These are phyloP conservation scores for Pleurostoma richardsiae DNA, from an alignment of 2,329 filamentous ascomycete species.

Conservation along the genomic window DNA sequence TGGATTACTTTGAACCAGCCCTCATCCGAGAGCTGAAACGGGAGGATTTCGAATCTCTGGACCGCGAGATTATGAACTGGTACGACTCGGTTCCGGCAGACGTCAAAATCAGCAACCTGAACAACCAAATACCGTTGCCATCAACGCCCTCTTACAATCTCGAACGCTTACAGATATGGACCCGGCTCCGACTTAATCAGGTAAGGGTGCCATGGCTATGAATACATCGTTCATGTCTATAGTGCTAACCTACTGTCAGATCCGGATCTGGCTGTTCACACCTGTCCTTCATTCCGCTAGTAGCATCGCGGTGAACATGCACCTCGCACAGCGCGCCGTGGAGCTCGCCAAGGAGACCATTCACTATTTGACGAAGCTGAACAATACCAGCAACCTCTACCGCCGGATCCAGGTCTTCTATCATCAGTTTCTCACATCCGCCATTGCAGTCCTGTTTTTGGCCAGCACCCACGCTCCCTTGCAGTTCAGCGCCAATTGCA, in stretches of 20 bases:
- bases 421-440: slow-evolving; percentile 73
- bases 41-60: slow-evolving; percentile 74
- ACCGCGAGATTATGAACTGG: slow-evolving; percentile 83
- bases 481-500: slow-evolving; percentile 61
- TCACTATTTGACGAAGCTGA: slow-evolving; percentile 63
- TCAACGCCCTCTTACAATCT: slow-evolving; percentile 58
- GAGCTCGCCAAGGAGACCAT: slow-evolving; percentile 75
- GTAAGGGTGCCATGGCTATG: slow-evolving; percentile 19
- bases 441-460: slow-evolving; percentile 70
- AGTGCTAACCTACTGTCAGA: slow-evolving; percentile 25
- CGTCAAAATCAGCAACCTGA: slow-evolving; percentile 55
- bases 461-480: slow-evolving; percentile 71
- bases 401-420: slow-evolving; percentile 69
- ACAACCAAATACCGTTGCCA: slow-evolving; percentile 43
- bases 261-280: slow-evolving; percentile 83
- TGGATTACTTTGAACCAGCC: slow-evolving; percentile 61
- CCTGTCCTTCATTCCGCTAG: slow-evolving; percentile 80
- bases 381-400: slow-evolving; percentile 69
- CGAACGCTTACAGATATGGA: slow-evolving; percentile 73
- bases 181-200: slow-evolving; percentile 83
- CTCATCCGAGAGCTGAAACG: slow-evolving; percentile 61
- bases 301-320: slow-evolving; percentile 72
- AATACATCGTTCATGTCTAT: not conserved
- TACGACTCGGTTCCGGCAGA: slow-evolving; percentile 68
- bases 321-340: slow-evolving; percentile 68